Base-by-base conservation (phyloP, 371 early-diverging fungal species). In the Mucor lusitanicus region DNA sequence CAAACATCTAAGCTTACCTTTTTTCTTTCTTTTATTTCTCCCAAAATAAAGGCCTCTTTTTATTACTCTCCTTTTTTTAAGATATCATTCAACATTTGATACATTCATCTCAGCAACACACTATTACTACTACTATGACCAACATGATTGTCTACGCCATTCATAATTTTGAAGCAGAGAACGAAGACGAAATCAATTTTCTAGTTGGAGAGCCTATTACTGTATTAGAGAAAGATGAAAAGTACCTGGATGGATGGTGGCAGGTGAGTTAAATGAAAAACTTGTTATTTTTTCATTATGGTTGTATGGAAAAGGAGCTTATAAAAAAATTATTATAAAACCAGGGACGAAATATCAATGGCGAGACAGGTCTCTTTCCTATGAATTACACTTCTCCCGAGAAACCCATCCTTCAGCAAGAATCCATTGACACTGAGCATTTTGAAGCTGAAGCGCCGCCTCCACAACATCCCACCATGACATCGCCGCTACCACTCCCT, bases 221-320 rank as follows among this genome's bases (percentile, higher is more conserved):
- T 23, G 92, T 95, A 3, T 70, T 92, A 19, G 92, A 92, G 70
- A 86, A 85, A 69, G 95, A 94, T 73, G 93, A 92, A 39, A 79
- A 86, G 48, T 93, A 88, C 71, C 80, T 84, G 23, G 95, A 94
- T 75, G 94, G 94, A 32, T 94, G 95, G 95, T 94, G 92, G 92
- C 86, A 88, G 88, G 92, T 90, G 88, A 79, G 15, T 8, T 50
- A 30, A 32, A 27, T 40, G 5, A 58, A 57, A 28, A 30, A 57
- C 39, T 59, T 46, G 17, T 32, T 44, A 28, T 60, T 60, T 30
- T 44, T 19, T 44, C 44, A n/a, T n/a, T 44, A 19, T 44, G 7
- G 19, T 7, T 7, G n/a, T 7, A 44, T 46, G 46, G 46, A 19
- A 30, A 37, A 60, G 44, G 44, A 67, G 35, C 5, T 27, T 27